Conservation (phyloP, 495 filamentous ascomycete species). For the Annulohypoxylon moriforme region DNA sequence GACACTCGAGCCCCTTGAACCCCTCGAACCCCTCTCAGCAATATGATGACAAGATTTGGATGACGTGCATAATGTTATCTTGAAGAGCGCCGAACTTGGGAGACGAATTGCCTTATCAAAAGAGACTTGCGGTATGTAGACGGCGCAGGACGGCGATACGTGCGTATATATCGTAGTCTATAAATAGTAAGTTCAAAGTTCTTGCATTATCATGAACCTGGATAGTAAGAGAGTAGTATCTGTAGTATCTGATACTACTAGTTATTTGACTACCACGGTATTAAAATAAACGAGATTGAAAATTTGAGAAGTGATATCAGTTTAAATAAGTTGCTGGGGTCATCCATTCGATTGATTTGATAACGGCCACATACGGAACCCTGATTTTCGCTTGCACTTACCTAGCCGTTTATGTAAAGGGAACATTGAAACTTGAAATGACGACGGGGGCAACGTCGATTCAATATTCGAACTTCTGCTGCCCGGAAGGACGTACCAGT, state of each 20-base stretch:
- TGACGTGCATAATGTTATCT: conserved; percentile 39
- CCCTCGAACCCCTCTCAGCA: neutral
- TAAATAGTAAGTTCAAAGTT: conserved; percentile 28
- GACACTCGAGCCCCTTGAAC: neutral
- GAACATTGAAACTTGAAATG: neutral
- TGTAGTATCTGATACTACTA: neutral
- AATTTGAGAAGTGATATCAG: conserved; percentile 32
- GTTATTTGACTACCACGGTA: neutral
- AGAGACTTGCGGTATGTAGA: too few species aligned
- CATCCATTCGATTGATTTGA: neutral
- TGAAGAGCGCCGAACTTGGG: neutral
- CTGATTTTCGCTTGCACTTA: neutral
- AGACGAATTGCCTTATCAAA: conserved; percentile 24
- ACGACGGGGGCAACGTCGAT: conserved; percentile 4
- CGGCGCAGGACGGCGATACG: neutral
- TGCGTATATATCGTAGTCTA: neutral
- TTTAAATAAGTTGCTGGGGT: conserved; percentile 20
- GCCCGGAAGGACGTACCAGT: neutral
- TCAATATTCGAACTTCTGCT: neutral
- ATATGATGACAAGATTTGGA: conserved; percentile 23
- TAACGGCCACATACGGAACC: conserved; percentile 7
- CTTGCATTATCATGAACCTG: neutral
- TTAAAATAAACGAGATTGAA: conserved; percentile 31
- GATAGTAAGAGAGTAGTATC: neutral
- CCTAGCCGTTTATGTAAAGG: neutral